phyloP scores from a whole-genome alignment of 495 filamentous ascomycete genomes.

The Penicillium canescens region DNA sequence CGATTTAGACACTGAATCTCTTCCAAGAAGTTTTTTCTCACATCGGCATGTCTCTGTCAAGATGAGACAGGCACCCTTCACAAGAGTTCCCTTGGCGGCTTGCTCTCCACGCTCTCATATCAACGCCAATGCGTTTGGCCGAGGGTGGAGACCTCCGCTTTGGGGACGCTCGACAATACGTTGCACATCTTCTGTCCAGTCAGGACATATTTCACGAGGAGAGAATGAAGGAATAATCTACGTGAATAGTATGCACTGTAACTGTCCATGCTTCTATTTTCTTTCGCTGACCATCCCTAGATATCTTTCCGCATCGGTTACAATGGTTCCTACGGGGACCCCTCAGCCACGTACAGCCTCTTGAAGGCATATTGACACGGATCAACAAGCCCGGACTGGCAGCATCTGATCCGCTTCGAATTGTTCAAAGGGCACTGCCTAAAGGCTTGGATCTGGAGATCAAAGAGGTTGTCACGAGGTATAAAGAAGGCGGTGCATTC shows the following conservation, averaged over 20 bases:
- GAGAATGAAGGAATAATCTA: conserved; percentile 81
- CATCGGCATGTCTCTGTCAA: conserved; percentile 6
- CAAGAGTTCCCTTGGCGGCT: conserved; percentile 6
- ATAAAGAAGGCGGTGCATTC: conserved; percentile 92
- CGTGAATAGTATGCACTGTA: conserved; percentile 70
- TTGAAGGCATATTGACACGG: conserved; percentile 61
- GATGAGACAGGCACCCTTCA: conserved; percentile 11
- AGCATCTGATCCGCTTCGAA: conserved; percentile 61
- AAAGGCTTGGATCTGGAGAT: conserved; percentile 61
- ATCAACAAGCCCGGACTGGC: conserved; percentile 59
- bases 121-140: conserved; percentile 6
- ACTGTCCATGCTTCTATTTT: background rate
- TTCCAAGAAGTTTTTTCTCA: background rate
- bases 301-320: conserved; percentile 79
- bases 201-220: conserved; percentile 72
- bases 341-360: conserved; percentile 55
- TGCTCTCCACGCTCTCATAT: conserved; percentile 5
- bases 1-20: conserved; percentile 7
- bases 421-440: conserved; percentile 65
- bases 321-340: conserved; percentile 64
- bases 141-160: conserved; percentile 21
- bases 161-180: conserved; percentile 11
- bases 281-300: conserved; percentile 42
- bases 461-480: conserved; percentile 74
- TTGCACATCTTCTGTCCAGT: conserved; percentile 27